Evolutionary conservation across 805 yeast species (phyloP).

Genomic region (Kregervanrija delftensis): DNA sequence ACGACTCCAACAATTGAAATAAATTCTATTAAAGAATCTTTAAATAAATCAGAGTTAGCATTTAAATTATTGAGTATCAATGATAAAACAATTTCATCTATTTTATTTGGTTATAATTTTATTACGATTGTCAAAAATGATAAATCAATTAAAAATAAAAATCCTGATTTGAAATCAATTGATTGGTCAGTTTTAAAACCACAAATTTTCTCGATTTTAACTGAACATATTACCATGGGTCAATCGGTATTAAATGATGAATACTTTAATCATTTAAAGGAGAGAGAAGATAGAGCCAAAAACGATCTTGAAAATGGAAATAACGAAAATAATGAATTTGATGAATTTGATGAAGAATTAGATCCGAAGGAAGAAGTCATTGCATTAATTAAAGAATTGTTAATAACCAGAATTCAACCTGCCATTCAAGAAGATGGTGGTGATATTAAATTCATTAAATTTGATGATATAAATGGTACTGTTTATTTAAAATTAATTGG

Average conservation of each 20-base stretch:
- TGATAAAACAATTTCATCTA: conserved; percentile 54
- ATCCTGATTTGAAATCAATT: conserved; percentile 1
- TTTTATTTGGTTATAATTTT: conserved; percentile 79
- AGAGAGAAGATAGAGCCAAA: conserved; percentile 29
- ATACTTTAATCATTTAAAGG: conserved; percentile 25
- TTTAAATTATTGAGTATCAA: conserved; percentile 66
- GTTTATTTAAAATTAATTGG: conserved; percentile 89
- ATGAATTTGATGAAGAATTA: conserved; percentile 53
- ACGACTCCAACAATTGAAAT: conserved; percentile 59
- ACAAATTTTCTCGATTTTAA: conserved; percentile 52
- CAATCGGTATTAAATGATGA: conserved; percentile 44
- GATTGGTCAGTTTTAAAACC: conserved; percentile 60
- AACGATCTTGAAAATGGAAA: conserved; percentile 22
- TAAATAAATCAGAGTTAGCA: conserved; percentile 63
- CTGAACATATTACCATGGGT: conserved; percentile 50
- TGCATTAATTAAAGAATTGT: conserved; percentile 83
- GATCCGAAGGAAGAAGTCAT: conserved; percentile 53
- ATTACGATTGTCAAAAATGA: conserved; percentile 65
- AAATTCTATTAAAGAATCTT: conserved; percentile 68
- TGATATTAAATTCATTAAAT: conserved; percentile 83
- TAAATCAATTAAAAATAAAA: conserved; percentile 2
- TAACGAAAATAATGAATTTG: conserved; percentile 24
- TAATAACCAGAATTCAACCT: conserved; percentile 92
- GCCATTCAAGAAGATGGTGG: conserved; percentile 99
- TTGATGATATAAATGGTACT: conserved; percentile 78